A percentile compares a stretch with the other conserved stretches of the same genome.
Evolutionary conservation across 495 filamentous ascomycete species (phyloP).

Genomic region (Penicillium angulare): DNA sequence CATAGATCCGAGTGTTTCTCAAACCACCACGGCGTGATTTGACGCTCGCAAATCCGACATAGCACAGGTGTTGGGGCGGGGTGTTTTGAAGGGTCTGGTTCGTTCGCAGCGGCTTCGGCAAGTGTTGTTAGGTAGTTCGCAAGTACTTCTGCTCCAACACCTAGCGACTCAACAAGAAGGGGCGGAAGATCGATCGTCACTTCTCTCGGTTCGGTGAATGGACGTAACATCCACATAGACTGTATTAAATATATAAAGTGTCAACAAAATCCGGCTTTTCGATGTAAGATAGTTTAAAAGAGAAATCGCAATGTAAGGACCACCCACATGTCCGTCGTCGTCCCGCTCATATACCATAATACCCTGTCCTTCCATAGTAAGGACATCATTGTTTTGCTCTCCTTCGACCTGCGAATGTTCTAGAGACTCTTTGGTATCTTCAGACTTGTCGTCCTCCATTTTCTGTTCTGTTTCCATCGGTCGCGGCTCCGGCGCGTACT

Average conservation of each 20-base stretch:
- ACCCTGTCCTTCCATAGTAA: constrained; percentile 90
- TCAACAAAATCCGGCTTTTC: constrained; percentile 12
- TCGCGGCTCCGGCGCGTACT: constrained; percentile 52
- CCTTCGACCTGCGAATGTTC: constrained; percentile 43
- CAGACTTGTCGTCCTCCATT: constrained; percentile 12
- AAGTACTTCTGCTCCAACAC: constrained; percentile 90
- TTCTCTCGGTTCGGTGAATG: constrained; percentile 82
- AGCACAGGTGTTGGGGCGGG: constrained; percentile 87
- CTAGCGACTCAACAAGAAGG: constrained; percentile 89
- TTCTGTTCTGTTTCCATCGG: constrained; percentile 14
- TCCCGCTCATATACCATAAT: constrained; percentile 95
- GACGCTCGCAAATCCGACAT: constrained; percentile 95
- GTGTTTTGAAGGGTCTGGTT: constrained; percentile 82
- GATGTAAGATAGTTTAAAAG: not conserved
- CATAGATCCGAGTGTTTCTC: constrained; percentile 98
- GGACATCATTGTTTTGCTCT: constrained; percentile 48
- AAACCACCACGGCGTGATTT: constrained; percentile 99
- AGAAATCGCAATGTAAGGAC: not conserved
- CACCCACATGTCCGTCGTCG: constrained; percentile 83
- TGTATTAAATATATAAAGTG: constrained; percentile 31
- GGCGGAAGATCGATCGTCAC: constrained; percentile 92
- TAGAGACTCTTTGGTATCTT: constrained; percentile 25
- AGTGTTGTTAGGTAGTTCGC: constrained; percentile 88
- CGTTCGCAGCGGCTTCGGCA: constrained; percentile 80
- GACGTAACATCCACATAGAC: constrained; percentile 99